phyloP scores from a whole-genome alignment of 495 filamentous ascomycete species.

The Penicillium atrosanguineum region DNA sequence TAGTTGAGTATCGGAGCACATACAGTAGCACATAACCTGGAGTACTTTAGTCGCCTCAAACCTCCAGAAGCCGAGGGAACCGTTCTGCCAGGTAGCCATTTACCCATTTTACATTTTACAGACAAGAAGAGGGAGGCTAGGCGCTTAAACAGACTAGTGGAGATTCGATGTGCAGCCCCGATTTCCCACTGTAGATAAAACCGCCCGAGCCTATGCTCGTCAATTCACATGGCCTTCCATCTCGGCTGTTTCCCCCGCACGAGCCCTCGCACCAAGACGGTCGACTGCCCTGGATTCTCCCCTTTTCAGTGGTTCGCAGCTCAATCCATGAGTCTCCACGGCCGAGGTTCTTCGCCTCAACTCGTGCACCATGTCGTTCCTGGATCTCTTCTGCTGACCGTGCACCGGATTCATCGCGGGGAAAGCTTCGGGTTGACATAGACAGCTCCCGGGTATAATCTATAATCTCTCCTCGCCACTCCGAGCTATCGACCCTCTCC shows the following conservation, averaged over 20 bases:
- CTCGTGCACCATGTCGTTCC: neutral
- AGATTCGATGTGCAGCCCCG: neutral
- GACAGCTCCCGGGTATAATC: neutral
- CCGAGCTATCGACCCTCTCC: neutral
- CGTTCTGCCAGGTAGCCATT: too few species aligned
- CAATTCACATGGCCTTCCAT: constrained; percentile 23
- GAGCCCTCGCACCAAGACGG: neutral
- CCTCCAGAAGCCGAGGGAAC: too few species aligned
- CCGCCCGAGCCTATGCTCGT: neutral
- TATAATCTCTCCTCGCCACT: neutral
- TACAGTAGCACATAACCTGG: too few species aligned
- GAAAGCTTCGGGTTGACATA: neutral
- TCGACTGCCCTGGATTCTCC: neutral
- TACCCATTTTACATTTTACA: too few species aligned
- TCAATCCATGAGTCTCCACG: constrained; percentile 2
- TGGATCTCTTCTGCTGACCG: neutral
- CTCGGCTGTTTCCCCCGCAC: constrained; percentile 14
- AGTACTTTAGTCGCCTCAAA: too few species aligned
- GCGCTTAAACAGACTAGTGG: too few species aligned
- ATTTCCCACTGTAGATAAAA: neutral
- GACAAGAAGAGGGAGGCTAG: too few species aligned
- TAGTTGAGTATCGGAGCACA: too few species aligned
- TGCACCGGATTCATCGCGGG: neutral
- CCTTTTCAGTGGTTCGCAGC: neutral
- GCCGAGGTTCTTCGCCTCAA: constrained; percentile 11